Percentiles rank a stretch among this genome's conserved stretches.
These are phyloP conservation scores for Crithidia brevicula DNA, from an alignment of 208 protist species.

Conservation along the genomic window DNA sequence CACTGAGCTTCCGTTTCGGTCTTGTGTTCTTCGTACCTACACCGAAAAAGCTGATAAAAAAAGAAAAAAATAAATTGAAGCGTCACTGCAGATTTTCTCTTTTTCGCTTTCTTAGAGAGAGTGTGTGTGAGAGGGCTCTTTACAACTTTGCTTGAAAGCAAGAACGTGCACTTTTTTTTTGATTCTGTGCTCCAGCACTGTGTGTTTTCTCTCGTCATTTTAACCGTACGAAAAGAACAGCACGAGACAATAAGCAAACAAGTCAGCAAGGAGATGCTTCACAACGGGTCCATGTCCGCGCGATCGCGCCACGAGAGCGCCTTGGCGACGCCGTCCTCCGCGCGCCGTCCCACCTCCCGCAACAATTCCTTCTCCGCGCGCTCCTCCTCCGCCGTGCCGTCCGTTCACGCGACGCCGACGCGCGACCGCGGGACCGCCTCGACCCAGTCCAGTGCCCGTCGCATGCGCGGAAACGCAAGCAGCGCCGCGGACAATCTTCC, in stretches of 20 bases:
- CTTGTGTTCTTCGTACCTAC: no score
- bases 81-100: no score
- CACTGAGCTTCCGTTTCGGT: no score
- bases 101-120: no score
- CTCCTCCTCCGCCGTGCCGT: slow-evolving; percentile 11
- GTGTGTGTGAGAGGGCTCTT: no score
- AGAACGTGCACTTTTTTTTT: no score
- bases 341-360: slow-evolving; percentile 11
- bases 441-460: slow-evolving; percentile 11
- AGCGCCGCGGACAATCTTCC: not conserved
- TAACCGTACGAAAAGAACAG: not conserved
- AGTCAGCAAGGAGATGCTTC: slow-evolving; percentile 1
- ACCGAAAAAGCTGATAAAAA: no score
- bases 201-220: no score
- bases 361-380: slow-evolving; percentile 6
- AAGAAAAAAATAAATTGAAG: not conserved
- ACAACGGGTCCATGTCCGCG: slow-evolving; percentile 13
- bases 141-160: no score
- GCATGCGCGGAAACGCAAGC: slow-evolving; percentile 1
- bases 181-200: no score
- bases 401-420: slow-evolving; percentile 20
- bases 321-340: slow-evolving; percentile 11
- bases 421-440: slow-evolving; percentile 7
- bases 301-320: not conserved
- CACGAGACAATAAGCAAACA: not conserved